These are phyloP conservation scores for Ambrosia artemisiifolia DNA, from an alignment of 129 eudicot species.

Conservation along the genomic window DNA sequence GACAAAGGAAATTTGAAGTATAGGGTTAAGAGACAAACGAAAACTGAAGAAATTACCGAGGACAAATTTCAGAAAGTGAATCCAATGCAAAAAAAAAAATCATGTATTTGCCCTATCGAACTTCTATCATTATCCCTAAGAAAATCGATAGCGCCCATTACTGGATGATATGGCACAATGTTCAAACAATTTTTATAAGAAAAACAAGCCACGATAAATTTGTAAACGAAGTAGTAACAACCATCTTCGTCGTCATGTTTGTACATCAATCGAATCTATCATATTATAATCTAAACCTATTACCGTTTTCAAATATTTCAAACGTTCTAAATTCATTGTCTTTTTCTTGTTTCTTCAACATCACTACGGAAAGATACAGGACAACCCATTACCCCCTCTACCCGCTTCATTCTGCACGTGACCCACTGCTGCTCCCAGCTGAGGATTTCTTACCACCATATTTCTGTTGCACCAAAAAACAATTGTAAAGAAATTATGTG, in stretches of 20 bases:
- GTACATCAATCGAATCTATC: slow-evolving; percentile 28
- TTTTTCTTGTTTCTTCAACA: not conserved
- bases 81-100: not conserved
- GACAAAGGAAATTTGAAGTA: no score
- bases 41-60: no score
- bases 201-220: slow-evolving; percentile 20
- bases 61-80: no score
- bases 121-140: not conserved
- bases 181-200: not conserved
- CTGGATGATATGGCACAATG: not conserved
- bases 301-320: slow-evolving; percentile 17
- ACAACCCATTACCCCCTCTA: not conserved
- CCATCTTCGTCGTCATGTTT: slow-evolving; percentile 17
- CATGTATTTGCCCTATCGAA: not conserved
- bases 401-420: slow-evolving; percentile 39
- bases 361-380: not conserved
- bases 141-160: not conserved
- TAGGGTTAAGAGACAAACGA: no score
- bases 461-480: slow-evolving; percentile 33
- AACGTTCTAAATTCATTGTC: not conserved
- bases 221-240: slow-evolving; percentile 11
- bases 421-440: slow-evolving; percentile 39
- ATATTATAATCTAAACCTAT: slow-evolving; percentile 26
- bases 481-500: not conserved
- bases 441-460: slow-evolving; percentile 49